These are phyloP conservation scores for Penicillium psychrofluorescens DNA, from an alignment of 495 filamentous ascomycete species.

Conservation along the genomic window DNA sequence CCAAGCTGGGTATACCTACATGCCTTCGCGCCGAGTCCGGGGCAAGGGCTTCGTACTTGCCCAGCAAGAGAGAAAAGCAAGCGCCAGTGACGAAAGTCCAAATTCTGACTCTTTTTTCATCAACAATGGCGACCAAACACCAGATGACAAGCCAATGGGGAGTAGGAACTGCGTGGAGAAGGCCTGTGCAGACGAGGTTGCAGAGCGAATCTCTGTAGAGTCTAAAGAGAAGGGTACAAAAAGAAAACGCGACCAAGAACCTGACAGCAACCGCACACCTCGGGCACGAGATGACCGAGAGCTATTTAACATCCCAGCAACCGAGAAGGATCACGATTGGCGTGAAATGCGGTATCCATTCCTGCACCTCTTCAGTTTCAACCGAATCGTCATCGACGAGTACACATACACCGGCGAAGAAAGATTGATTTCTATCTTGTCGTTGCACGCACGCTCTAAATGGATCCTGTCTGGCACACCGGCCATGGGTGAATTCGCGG, in stretches of 20 bases:
- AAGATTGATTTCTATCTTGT: slow-evolving; percentile 19
- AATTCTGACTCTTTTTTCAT: too few species aligned
- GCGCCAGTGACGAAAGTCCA: not conserved
- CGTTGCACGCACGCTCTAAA: slow-evolving; percentile 41
- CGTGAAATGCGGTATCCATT: slow-evolving; percentile 22
- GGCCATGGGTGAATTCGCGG: slow-evolving; percentile 45
- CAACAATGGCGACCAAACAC: not conserved
- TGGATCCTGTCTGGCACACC: slow-evolving; percentile 70
- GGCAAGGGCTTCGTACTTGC: slow-evolving; percentile 11
- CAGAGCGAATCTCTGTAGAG: too few species aligned
- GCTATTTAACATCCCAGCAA: slow-evolving; percentile 17
- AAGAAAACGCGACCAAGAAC: too few species aligned
- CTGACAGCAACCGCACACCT: not conserved
- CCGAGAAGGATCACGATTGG: slow-evolving; percentile 5
- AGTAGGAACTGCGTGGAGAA: too few species aligned
- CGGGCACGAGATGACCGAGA: slow-evolving; percentile 13
- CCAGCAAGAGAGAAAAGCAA: slow-evolving; percentile 4
- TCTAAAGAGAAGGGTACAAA: too few species aligned
- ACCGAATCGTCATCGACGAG: slow-evolving; percentile 62
- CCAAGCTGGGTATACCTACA: slow-evolving; percentile 15
- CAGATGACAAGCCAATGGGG: not conserved
- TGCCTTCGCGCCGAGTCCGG: slow-evolving; percentile 26
- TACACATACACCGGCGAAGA: slow-evolving; percentile 49
- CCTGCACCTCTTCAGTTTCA: slow-evolving; percentile 55
- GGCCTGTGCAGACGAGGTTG: too few species aligned